Evolutionary conservation across 2,329 filamentous ascomycete genomes (phyloP).

Genomic region (Alternaria ventricosa): DNA sequence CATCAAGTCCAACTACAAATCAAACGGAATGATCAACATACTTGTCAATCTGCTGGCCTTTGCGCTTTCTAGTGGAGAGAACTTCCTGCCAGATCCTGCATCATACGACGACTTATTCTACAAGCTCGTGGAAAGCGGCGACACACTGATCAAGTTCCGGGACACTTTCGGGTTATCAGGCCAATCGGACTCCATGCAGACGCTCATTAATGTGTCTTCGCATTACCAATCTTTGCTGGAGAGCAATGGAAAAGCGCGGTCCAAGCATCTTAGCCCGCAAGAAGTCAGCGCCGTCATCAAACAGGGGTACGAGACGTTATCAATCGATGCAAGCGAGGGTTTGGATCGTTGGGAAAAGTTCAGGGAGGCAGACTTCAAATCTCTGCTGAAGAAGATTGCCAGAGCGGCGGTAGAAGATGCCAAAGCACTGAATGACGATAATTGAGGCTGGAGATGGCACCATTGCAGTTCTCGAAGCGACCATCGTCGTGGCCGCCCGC

Average conservation of each 20-base stretch:
- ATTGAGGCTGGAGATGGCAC: neutral
- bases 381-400: conserved; percentile 84
- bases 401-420: conserved; percentile 77
- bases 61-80: conserved; percentile 83
- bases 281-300: conserved; percentile 93
- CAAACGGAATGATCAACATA: conserved; percentile 76
- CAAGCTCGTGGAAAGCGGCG: conserved; percentile 92
- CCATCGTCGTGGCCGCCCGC: neutral
- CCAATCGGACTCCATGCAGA: conserved; percentile 71
- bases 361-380: conserved; percentile 84
- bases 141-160: conserved; percentile 81
- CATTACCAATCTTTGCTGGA: conserved; percentile 88
- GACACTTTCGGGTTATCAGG: conserved; percentile 68
- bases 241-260: conserved; percentile 58
- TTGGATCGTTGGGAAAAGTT: conserved; percentile 86
- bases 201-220: conserved; percentile 78
- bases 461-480: neutral
- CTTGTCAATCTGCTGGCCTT: conserved; percentile 84
- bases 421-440: conserved; percentile 54
- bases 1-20: conserved; percentile 70
- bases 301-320: conserved; percentile 93
- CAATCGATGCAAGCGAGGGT: conserved; percentile 86
- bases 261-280: conserved; percentile 76
- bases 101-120: conserved; percentile 98
- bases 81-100: conserved; percentile 84